phyloP scores from a whole-genome alignment of 768 basidiomycete genomes.

The Hemileccinum impolitum region DNA sequence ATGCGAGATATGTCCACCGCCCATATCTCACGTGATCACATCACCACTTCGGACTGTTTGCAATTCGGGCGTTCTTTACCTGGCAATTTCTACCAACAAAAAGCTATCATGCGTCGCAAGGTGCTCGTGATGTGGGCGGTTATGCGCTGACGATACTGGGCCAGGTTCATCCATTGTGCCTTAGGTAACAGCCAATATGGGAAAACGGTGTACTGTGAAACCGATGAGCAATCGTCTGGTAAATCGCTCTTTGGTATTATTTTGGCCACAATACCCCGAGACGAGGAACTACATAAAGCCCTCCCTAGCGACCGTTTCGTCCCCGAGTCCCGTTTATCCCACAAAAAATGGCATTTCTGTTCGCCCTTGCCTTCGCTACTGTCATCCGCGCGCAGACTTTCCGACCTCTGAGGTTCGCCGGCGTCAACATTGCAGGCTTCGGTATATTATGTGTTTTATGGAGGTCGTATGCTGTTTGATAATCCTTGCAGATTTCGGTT shows the following conservation, averaged over 20 bases:
- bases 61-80: too few species aligned
- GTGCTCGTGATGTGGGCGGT: too few species aligned
- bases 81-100: too few species aligned
- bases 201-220: background rate
- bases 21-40: background rate
- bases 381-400: constrained; percentile 17
- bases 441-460: constrained; percentile 16
- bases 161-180: background rate
- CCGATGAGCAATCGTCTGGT: background rate
- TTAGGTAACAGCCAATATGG: background rate
- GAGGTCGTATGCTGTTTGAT: background rate
- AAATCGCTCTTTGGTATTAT: constrained; percentile 4
- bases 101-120: too few species aligned
- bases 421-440: constrained; percentile 55
- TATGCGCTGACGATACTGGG: background rate
- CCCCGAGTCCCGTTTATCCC: background rate
- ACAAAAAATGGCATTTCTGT: constrained; percentile 19
- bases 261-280: constrained; percentile 2
- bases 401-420: constrained; percentile 34
- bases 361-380: constrained; percentile 7
- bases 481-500: constrained; percentile 41
- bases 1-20: background rate
- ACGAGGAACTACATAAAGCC: constrained; percentile 10
- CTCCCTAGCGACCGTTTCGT: background rate
- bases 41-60: background rate